These are phyloP conservation scores for Pelagophyceae sp. DNA, from an alignment of 352 stramenopile genomes.

Conservation along the genomic window DNA sequence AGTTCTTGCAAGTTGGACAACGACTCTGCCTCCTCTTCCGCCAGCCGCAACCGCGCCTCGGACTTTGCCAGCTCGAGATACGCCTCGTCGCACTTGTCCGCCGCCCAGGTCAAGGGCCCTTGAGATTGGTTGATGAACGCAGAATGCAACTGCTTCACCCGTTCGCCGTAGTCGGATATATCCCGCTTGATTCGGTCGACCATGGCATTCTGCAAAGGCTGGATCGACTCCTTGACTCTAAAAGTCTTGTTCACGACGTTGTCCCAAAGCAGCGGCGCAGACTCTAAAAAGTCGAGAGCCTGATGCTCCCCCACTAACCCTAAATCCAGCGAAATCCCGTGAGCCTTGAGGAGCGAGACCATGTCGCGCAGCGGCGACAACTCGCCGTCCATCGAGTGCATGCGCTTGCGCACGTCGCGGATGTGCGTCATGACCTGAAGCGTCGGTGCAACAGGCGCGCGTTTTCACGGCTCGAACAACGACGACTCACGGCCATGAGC, in stretches of 20 bases:
- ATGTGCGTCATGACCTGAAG: slow-evolving; percentile 80
- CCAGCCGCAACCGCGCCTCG: slow-evolving; percentile 44
- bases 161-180: slow-evolving; percentile 59
- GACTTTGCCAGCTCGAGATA: slow-evolving; percentile 61
- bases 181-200: slow-evolving; percentile 64
- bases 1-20: slow-evolving; percentile 71
- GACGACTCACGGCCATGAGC: slow-evolving; percentile 72
- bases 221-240: slow-evolving; percentile 77
- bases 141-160: slow-evolving; percentile 44
- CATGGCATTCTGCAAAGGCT: slow-evolving; percentile 73
- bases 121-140: slow-evolving; percentile 45
- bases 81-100: slow-evolving; percentile 39
- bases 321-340: slow-evolving; percentile 75
- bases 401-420: slow-evolving; percentile 65
- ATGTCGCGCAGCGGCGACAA: slow-evolving; percentile 65
- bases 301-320: slow-evolving; percentile 56
- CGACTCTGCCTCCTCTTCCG: slow-evolving; percentile 59
- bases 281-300: slow-evolving; percentile 67
- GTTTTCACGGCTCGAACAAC: too few species aligned
- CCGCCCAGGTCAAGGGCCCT: slow-evolving; percentile 40
- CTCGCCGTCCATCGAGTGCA: slow-evolving; percentile 62
- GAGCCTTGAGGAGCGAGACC: slow-evolving; percentile 63
- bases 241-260: slow-evolving; percentile 83
- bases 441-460: too few species aligned
- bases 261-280: slow-evolving; percentile 74